phyloP scores from a whole-genome alignment of 176 grass and related monocot genomes.

The Hordeum marinum region DNA sequence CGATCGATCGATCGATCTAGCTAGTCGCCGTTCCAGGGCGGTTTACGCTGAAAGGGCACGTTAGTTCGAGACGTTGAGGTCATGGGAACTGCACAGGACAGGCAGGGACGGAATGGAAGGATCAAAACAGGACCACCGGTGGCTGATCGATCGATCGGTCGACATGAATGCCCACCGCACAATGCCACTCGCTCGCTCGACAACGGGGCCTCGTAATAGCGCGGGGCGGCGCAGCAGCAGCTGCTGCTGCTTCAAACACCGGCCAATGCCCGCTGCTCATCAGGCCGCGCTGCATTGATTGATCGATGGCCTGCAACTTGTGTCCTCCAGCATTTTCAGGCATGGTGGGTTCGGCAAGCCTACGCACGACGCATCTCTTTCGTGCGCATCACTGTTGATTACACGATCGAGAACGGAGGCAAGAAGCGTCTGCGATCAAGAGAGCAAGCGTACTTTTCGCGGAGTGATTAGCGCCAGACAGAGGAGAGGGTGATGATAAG shows the following conservation, averaged over 20 bases:
- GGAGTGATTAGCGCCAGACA: not conserved
- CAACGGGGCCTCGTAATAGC: not conserved
- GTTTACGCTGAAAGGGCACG: not conserved
- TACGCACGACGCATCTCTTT: not conserved
- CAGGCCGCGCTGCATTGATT: not conserved
- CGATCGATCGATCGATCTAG: not conserved
- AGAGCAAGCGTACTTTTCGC: not conserved
- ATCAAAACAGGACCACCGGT: not conserved
- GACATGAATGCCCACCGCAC: constrained; percentile 32
- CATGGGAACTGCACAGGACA: not conserved
- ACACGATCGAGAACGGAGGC: not conserved
- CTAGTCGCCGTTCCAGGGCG: not conserved
- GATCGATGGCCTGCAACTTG: not conserved
- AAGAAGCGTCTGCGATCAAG: not conserved
- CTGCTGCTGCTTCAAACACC: not conserved
- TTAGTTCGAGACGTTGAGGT: not conserved
- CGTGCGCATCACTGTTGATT: not conserved
- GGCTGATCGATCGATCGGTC: not conserved
- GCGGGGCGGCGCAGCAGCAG: not conserved
- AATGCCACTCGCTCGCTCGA: not conserved
- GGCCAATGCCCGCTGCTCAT: not conserved
- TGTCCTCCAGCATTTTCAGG: not conserved
- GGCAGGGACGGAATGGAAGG: not conserved
- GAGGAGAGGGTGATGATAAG: not conserved
- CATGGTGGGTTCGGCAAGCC: not conserved